These are phyloP conservation scores for Trichophyton schoenleinii DNA, from an alignment of 2,329 filamentous ascomycete genomes.

Conservation along the genomic window DNA sequence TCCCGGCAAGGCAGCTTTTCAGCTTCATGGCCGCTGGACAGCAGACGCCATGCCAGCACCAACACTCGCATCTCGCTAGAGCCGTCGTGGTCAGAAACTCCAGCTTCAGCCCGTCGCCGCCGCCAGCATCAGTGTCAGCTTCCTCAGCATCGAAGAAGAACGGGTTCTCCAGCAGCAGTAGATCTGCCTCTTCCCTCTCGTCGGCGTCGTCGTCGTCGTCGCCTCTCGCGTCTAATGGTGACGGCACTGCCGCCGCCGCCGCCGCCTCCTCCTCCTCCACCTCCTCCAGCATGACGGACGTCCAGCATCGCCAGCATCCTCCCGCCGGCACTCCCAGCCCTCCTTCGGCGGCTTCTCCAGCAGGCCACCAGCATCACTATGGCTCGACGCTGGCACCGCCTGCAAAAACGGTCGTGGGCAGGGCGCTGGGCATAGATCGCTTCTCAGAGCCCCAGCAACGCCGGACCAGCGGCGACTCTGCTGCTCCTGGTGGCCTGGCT, in stretches of 20 bases:
- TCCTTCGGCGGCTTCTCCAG: background rate
- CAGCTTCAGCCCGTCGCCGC: slow-evolving; percentile 14
- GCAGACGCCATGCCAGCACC: slow-evolving; percentile 12
- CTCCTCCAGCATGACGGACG: background rate
- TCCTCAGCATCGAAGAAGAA: background rate
- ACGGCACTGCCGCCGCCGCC: background rate
- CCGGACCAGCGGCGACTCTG: background rate
- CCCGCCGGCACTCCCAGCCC: background rate
- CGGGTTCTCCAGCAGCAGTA: background rate
- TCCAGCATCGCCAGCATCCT: background rate
- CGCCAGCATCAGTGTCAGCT: slow-evolving; percentile 12
- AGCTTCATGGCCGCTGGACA: slow-evolving; percentile 5
- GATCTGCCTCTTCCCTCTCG: background rate
- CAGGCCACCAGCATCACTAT: slow-evolving; percentile 15
- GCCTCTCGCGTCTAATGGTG: background rate
- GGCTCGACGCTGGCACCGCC: slow-evolving; percentile 24
- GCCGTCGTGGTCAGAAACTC: slow-evolving; percentile 38
- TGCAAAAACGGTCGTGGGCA: slow-evolving; percentile 29
- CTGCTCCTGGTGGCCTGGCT: slow-evolving; percentile 10
- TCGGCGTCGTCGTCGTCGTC: background rate
- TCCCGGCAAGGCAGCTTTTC: background rate
- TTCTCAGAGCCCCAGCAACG: slow-evolving; percentile 22
- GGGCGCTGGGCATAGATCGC: slow-evolving; percentile 33
- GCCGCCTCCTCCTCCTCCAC: background rate
- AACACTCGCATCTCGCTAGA: slow-evolving; percentile 40